Conservation (phyloP, 208 protist genomes). For the Naegleria fowleri region DNA sequence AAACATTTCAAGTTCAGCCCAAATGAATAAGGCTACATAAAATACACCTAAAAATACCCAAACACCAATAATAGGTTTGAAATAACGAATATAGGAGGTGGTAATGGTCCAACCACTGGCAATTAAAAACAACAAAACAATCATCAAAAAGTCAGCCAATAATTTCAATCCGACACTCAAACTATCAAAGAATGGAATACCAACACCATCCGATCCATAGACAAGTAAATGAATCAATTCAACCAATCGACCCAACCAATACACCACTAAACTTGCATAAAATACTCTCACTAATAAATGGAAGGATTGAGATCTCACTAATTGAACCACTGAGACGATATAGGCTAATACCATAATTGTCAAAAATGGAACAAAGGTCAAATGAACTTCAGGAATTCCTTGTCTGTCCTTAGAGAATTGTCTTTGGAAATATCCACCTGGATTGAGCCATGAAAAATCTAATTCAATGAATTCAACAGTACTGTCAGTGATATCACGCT, state of each 20-base stretch:
- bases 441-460: neutral
- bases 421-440: neutral
- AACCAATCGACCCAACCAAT: neutral
- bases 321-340: neutral
- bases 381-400: neutral
- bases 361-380: neutral
- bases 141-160: neutral
- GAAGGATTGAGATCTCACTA: neutral
- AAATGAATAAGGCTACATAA: neutral
- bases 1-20: neutral
- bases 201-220: neutral
- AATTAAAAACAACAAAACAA: neutral
- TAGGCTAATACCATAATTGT: neutral
- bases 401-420: slow-evolving; percentile 1
- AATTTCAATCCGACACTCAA: neutral
- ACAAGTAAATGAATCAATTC: neutral
- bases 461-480: neutral
- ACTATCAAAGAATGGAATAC: slow-evolving; percentile 9
- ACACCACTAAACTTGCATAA: neutral
- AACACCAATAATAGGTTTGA: neutral
- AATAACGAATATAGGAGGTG: neutral
- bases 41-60: neutral
- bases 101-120: neutral
- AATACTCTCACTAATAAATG: neutral
- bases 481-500: neutral